Conservation (phyloP, 345 rosid genomes). For the Eucalyptus victrix region DNA sequence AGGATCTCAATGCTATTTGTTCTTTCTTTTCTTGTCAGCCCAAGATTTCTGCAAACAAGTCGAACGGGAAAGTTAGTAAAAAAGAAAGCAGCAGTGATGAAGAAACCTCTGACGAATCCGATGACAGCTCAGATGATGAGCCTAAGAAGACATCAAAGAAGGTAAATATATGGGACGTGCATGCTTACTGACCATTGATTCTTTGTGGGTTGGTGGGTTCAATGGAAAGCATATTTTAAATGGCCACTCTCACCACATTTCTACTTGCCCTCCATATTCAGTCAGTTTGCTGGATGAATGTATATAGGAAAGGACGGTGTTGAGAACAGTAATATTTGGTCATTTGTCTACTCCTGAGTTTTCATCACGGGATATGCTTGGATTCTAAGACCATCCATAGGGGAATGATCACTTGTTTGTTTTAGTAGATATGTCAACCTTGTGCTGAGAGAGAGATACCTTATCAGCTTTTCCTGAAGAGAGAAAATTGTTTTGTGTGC, state of each 20-base stretch:
- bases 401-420: background rate
- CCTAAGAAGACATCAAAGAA: conserved; percentile 23
- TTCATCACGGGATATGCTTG: background rate
- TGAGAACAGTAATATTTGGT: background rate
- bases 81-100: conserved; percentile 48
- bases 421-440: background rate
- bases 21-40: background rate
- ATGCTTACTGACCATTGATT: background rate
- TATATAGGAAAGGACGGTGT: background rate
- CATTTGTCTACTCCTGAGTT: background rate
- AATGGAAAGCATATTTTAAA: background rate
- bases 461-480: background rate
- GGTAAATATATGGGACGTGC: background rate
- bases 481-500: background rate
- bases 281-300: background rate
- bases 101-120: conserved; percentile 4
- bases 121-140: conserved; percentile 7
- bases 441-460: background rate
- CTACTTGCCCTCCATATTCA: background rate
- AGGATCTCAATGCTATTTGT: background rate
- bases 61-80: conserved; percentile 7
- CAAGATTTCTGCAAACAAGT: conserved; percentile 1
- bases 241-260: background rate
- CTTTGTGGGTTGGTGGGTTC: background rate
- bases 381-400: background rate